Conservation (phyloP, 2,329 filamentous ascomycete species). For the Xylariaceae sp. region DNA sequence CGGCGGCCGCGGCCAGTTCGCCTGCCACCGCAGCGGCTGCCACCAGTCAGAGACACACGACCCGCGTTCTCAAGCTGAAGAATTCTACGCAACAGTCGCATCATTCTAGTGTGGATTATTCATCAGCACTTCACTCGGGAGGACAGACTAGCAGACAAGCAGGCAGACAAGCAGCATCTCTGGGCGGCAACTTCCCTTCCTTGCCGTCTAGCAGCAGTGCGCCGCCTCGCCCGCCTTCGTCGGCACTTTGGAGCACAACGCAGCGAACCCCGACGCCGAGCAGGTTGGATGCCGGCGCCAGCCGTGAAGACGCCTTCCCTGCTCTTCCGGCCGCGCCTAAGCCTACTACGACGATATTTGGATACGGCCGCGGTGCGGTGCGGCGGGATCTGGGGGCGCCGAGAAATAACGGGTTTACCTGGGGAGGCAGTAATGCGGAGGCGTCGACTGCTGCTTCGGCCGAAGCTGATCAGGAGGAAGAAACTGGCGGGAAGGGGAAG, state of each 20-base stretch:
- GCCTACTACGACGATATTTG: conserved; percentile 56
- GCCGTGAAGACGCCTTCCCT: conserved; percentile 65
- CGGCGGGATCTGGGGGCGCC: conserved; percentile 46
- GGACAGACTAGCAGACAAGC: conserved; percentile 11
- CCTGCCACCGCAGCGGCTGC: conserved; percentile 35
- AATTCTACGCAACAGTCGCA: conserved; percentile 42
- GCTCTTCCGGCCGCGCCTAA: conserved; percentile 75
- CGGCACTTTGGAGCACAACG: conserved; percentile 23
- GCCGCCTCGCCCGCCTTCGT: conserved; percentile 18
- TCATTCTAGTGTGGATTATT: conserved; percentile 30
- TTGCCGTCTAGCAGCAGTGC: conserved; percentile 22
- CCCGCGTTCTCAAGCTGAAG: conserved; percentile 53
- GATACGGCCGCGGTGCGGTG: conserved; percentile 52
- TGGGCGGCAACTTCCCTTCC: conserved; percentile 28
- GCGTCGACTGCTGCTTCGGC: conserved; percentile 1
- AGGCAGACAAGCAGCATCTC: conserved; percentile 16
- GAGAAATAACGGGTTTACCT: conserved; percentile 49
- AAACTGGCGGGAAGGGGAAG: conserved; percentile 43
- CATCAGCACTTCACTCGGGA: conserved; percentile 17
- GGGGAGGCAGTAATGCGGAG: conserved; percentile 37
- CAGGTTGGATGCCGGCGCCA: conserved; percentile 20
- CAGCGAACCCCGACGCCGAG: conserved; percentile 13
- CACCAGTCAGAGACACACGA: conserved; percentile 46
- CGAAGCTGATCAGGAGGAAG: conserved; percentile 25
- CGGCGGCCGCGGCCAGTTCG: conserved; percentile 46